Evolutionary conservation across 176 grass and related monocot genomes (phyloP), one percentile per base, ranked within the genome.

Genomic region (Tillandsia leiboldiana): DNA sequence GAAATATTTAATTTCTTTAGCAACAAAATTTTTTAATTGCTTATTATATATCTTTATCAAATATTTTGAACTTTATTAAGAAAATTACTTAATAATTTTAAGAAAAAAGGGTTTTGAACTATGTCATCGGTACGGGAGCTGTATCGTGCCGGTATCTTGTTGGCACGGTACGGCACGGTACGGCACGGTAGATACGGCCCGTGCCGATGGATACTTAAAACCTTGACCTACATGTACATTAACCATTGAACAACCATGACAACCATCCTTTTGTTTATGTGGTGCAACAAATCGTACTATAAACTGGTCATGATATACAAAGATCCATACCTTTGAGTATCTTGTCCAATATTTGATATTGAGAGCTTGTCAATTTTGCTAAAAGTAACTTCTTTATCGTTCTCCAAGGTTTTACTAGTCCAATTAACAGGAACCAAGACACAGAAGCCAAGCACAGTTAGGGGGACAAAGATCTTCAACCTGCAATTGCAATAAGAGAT

Each of bases 341-440:
- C 89, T 90, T 83, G 72, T 76, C 81, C 82, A 47, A 93, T 78
- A 80, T 99, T 99, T 17, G 94, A 99, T 85, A 99, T 90, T 0
- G 89, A 93, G 68, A 99, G 82, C 79, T 99, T 99, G 72, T 99
- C 94, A 69, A 99, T 90, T 78, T 99, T 48, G 69, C 85, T 84
- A 70, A 90, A 99, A 69, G 12, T 81, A 63, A 99, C 12, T 51
- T 23, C 59, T 67, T 83, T 86, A 62, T 67, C 85, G 49, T 73
- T 54, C 68, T 79, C 80, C 72, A 93, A 72, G 28, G 84, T 93
- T 79, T 75, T 66, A 82, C 94, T 87, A 61, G 87, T 86, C 94
- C 87, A 93, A 71, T 99, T 99, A 65, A 93, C 80, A 59, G 89
- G 89, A 69, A 99, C 82, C 13, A 99, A 68, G 51, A 93, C 77